phyloP scores from a whole-genome alignment of 345 rosid species.

The Dovyalis caffra region DNA sequence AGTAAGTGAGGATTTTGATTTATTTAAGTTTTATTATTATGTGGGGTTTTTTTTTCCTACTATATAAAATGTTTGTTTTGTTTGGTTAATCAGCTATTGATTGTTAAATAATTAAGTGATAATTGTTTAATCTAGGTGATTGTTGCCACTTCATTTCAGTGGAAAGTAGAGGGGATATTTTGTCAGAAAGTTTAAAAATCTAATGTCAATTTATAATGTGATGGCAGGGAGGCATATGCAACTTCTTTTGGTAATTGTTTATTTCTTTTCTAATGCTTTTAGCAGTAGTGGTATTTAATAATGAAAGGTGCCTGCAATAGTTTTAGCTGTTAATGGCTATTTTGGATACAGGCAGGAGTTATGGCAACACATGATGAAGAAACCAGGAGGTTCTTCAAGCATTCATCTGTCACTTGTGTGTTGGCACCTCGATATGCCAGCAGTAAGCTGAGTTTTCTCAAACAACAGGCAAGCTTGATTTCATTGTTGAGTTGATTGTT shows the following conservation, averaged over 20 bases:
- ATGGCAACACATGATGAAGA: constrained; percentile 97
- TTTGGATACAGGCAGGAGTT: constrained; percentile 63
- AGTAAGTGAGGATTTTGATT: constrained; percentile 55
- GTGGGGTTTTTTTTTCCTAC: neutral
- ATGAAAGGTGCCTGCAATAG: neutral
- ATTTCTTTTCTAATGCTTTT: neutral
- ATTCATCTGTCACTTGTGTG: constrained; percentile 94
- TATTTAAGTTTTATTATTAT: neutral
- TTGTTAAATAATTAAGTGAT: neutral
- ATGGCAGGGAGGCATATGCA: neutral
- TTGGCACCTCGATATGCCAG: constrained; percentile 86
- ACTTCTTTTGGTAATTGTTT: neutral
- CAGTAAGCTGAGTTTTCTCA: constrained; percentile 72
- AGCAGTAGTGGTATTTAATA: neutral
- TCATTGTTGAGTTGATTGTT: neutral
- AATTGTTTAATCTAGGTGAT: neutral
- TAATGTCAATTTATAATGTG: neutral
- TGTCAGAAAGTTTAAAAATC: neutral
- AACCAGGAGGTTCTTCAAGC: constrained; percentile 81
- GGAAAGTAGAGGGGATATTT: neutral
- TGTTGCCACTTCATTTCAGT: neutral
- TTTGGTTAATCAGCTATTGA: neutral
- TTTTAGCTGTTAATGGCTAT: neutral
- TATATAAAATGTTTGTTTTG: neutral
- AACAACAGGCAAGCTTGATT: constrained; percentile 47